phyloP scores from a whole-genome alignment of 1,284 basidiomycete genomes.

The Leccinum variabile region DNA sequence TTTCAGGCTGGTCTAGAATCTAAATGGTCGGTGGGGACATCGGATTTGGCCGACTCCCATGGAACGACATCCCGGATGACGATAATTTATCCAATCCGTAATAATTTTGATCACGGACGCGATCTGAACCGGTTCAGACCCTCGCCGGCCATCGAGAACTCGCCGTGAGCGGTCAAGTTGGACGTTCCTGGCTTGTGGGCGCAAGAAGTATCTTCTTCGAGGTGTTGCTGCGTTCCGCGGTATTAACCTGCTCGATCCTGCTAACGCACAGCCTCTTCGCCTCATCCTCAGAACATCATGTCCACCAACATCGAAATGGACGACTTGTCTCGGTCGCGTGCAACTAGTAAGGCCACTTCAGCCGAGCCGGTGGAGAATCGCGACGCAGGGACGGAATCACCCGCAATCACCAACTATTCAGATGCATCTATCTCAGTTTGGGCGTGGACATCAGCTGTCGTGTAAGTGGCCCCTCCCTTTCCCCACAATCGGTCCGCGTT shows the following conservation, averaged over 20 bases:
- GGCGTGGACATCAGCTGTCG: conserved; percentile 46
- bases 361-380: conserved; percentile 8
- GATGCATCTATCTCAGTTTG: conserved; percentile 39
- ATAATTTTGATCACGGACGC: neutral
- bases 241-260: neutral
- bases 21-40: neutral
- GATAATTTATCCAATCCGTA: neutral
- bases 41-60: conserved; percentile 12
- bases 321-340: conserved; percentile 17
- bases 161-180: neutral
- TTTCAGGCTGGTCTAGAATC: neutral
- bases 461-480: conserved; percentile 32
- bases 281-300: conserved; percentile 12
- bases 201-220: neutral
- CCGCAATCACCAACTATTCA: neutral
- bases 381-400: conserved; percentile 3
- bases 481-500: neutral
- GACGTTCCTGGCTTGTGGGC: neutral
- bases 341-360: conserved; percentile 1
- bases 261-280: conserved; percentile 4
- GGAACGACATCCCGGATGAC: neutral
- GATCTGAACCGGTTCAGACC: conserved; percentile 10
- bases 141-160: neutral
- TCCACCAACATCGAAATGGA: conserved; percentile 28
- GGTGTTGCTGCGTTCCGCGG: neutral